Percentiles rank a stretch among this genome's conserved stretches.
Evolutionary conservation across 2,329 filamentous ascomycete genomes (phyloP).

Genomic region (Epichloe elymi): DNA sequence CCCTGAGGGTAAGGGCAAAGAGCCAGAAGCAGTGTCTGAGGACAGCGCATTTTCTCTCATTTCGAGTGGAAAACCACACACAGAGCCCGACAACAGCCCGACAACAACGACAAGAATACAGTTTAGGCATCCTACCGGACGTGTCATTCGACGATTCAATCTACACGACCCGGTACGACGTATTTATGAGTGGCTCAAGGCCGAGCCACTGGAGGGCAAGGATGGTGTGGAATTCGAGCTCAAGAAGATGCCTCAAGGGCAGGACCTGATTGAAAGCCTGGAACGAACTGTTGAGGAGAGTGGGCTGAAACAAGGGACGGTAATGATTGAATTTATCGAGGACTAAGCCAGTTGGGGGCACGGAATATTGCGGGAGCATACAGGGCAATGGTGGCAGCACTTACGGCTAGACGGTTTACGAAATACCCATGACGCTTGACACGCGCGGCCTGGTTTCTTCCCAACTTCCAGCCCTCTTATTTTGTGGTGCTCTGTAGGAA

Average conservation of each 20-base stretch:
- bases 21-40: constrained; percentile 24
- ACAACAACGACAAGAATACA: constrained; percentile 76
- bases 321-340: constrained; percentile 87
- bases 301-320: constrained; percentile 79
- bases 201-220: constrained; percentile 70
- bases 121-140: constrained; percentile 73
- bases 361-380: background rate
- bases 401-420: background rate
- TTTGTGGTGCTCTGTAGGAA: background rate
- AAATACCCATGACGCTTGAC: background rate
- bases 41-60: constrained; percentile 55
- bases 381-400: background rate
- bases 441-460: background rate
- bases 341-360: constrained; percentile 18
- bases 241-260: constrained; percentile 63
- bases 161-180: constrained; percentile 63
- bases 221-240: constrained; percentile 72
- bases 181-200: constrained; percentile 95
- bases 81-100: constrained; percentile 60
- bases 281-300: constrained; percentile 66
- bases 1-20: constrained; percentile 32
- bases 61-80: constrained; percentile 57
- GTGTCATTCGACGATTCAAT: constrained; percentile 76
- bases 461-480: background rate
- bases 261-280: constrained; percentile 67